These are phyloP conservation scores for Phytophthora cactorum DNA, from an alignment of 352 stramenopile genomes.

Conservation along the genomic window DNA sequence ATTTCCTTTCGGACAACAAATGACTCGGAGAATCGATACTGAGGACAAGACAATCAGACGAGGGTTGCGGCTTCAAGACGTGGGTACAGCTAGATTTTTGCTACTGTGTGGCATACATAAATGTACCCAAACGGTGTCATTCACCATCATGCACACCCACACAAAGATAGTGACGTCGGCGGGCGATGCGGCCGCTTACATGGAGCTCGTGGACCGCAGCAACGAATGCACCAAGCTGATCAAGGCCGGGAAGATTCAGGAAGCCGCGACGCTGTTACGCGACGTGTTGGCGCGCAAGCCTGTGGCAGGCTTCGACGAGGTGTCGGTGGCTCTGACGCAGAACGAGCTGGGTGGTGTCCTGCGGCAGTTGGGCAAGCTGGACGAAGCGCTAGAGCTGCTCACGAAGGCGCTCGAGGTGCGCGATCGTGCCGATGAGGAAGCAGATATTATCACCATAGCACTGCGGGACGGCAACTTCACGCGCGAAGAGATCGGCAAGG, in stretches of 20 bases:
- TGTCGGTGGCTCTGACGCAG: slow-evolving; percentile 68
- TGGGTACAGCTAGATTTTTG: slow-evolving; percentile 13
- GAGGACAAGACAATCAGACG: slow-evolving; percentile 5
- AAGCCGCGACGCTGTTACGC: slow-evolving; percentile 55
- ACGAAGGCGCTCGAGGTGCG: slow-evolving; percentile 50
- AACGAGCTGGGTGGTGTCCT: slow-evolving; percentile 58
- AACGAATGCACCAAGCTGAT: slow-evolving; percentile 54
- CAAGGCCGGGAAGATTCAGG: slow-evolving; percentile 43
- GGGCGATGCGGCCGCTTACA: slow-evolving; percentile 48
- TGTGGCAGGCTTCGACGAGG: slow-evolving; percentile 59
- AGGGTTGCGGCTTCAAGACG: slow-evolving; percentile 18
- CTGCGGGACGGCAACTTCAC: slow-evolving; percentile 70
- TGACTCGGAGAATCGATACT: slow-evolving; percentile 12
- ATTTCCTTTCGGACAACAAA: slow-evolving; percentile 7
- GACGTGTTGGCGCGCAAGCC: slow-evolving; percentile 51
- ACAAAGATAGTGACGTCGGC: slow-evolving; percentile 32
- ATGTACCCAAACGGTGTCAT: slow-evolving; percentile 13
- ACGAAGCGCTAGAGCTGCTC: slow-evolving; percentile 60
- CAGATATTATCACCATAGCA: slow-evolving; percentile 37
- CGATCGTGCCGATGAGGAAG: slow-evolving; percentile 42
- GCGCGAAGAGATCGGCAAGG: slow-evolving; percentile 74
- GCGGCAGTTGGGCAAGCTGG: slow-evolving; percentile 49
- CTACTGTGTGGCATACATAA: neutral
- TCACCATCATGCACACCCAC: too few species aligned
- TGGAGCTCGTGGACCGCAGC: slow-evolving; percentile 52